Percentiles rank a stretch among this genome's conserved stretches.
Conservation (phyloP, 1,284 basidiomycete species). For the Ceratobasidium sp. region DNA sequence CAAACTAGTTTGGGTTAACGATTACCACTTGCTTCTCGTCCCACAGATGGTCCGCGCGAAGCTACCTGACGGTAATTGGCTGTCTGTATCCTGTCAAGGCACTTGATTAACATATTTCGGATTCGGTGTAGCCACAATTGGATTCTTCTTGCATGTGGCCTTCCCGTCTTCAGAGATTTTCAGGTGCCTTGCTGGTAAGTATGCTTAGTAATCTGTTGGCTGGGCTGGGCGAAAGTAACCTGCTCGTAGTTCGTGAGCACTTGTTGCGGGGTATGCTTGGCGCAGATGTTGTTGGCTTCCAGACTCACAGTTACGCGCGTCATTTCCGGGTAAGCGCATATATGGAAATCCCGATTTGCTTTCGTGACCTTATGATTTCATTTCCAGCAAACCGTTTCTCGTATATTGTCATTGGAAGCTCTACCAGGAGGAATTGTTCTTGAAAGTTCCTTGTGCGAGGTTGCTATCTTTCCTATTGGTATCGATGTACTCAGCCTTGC, state of each 20-base stretch:
- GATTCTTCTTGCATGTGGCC: slow-evolving; percentile 89
- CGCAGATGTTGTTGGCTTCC: slow-evolving; percentile 78
- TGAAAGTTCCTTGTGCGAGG: slow-evolving; percentile 71
- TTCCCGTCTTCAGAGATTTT: slow-evolving; percentile 90
- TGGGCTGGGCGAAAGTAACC: background rate
- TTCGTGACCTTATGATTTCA: slow-evolving; percentile 34
- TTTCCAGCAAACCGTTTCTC: slow-evolving; percentile 72
- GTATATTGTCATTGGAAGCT: slow-evolving; percentile 81
- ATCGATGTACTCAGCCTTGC: slow-evolving; percentile 79
- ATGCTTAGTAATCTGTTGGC: background rate
- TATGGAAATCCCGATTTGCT: background rate
- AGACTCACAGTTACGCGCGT: slow-evolving; percentile 80
- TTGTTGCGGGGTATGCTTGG: slow-evolving; percentile 78
- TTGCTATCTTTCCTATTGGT: slow-evolving; percentile 88
- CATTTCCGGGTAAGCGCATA: slow-evolving; percentile 60
- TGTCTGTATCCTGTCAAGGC: background rate
- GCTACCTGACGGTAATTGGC: slow-evolving; percentile 53
- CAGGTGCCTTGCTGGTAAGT: slow-evolving; percentile 68
- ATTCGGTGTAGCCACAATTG: slow-evolving; percentile 64
- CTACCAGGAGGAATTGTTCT: slow-evolving; percentile 81
- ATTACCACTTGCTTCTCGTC: slow-evolving; percentile 86
- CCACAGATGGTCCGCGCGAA: slow-evolving; percentile 73
- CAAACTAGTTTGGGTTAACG: slow-evolving; percentile 61
- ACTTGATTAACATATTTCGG: background rate
- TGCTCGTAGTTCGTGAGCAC: slow-evolving; percentile 47